Conservation (phyloP, 352 stramenopile species). For the Blastocystis sp. region DNA sequence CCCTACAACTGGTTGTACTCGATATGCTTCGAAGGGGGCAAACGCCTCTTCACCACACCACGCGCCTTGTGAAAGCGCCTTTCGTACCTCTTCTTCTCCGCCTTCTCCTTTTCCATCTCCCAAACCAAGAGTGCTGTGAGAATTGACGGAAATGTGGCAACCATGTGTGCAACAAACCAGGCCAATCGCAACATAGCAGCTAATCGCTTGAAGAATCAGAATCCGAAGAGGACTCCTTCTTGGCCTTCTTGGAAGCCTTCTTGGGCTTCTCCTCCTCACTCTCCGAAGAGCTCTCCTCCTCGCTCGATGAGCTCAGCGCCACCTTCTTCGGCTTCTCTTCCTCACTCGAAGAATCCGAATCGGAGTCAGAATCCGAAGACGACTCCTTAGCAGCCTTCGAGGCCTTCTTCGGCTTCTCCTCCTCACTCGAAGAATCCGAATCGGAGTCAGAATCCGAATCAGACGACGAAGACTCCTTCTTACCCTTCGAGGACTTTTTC, state of each 20-base stretch:
- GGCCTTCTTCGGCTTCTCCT: neutral
- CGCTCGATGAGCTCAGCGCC: no score
- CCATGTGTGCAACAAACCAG: neutral
- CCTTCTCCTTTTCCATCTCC: neutral
- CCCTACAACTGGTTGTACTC: neutral
- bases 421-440: constrained; percentile 44
- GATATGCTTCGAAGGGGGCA: neutral
- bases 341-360: constrained; percentile 45
- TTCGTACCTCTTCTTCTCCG: neutral
- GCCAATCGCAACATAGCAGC: neutral
- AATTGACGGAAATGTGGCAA: no score
- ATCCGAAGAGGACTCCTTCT: neutral
- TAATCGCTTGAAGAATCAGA: constrained; percentile 23
- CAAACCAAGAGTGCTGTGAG: no score
- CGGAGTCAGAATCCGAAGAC: neutral
- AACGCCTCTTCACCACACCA: neutral
- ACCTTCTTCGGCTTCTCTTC: neutral
- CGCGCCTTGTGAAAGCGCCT: neutral
- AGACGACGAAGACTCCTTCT: no score
- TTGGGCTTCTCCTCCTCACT: neutral
- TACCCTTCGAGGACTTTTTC: neutral
- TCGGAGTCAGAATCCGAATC: constrained; percentile 4
- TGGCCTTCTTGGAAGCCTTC: neutral
- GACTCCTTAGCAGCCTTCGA: neutral
- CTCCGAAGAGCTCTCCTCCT: no score